A percentile compares a stretch with the other conserved stretches of the same genome.
Conservation (phyloP, 2,329 filamentous ascomycete genomes). For the Xylaria sp. region DNA sequence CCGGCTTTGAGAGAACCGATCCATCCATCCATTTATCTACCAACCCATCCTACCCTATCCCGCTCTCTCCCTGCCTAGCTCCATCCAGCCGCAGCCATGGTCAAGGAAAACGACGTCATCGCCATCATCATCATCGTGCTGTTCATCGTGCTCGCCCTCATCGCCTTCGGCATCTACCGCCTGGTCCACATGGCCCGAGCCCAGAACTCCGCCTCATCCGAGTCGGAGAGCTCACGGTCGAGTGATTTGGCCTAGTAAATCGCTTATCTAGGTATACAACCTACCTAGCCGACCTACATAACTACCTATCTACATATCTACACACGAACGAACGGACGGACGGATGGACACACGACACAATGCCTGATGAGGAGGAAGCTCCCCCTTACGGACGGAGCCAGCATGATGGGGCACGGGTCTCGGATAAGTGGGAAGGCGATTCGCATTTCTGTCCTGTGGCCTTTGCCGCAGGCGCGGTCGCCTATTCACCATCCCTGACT, state of each 20-base stretch:
- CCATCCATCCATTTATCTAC: background rate
- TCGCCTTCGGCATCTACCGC: constrained; percentile 66
- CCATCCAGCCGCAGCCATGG: constrained; percentile 47
- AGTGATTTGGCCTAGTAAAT: constrained; percentile 5
- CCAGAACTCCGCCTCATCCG: constrained; percentile 33
- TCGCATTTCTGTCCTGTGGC: no score
- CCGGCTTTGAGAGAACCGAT: no score
- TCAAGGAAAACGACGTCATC: constrained; percentile 68
- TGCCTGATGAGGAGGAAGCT: no score
- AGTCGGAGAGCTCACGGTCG: constrained; percentile 28
- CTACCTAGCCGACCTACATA: no score
- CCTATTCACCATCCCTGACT: no score
- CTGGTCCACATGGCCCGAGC: constrained; percentile 56
- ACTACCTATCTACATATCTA: no score
- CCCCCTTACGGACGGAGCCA: no score
- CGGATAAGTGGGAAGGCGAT: no score
- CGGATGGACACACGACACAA: no score
- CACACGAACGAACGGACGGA: no score
- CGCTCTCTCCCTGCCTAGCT: background rate
- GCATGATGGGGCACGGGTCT: no score
- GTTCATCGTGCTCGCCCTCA: constrained; percentile 62
- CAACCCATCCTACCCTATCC: constrained; percentile 1
- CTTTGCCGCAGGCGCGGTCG: no score
- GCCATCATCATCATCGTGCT: constrained; percentile 70
- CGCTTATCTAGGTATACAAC: background rate